Evolutionary conservation across 108 stramenopile species (phyloP), one percentile per base, ranked within the genome.

Genomic region (Poteriospumella lacustris): DNA sequence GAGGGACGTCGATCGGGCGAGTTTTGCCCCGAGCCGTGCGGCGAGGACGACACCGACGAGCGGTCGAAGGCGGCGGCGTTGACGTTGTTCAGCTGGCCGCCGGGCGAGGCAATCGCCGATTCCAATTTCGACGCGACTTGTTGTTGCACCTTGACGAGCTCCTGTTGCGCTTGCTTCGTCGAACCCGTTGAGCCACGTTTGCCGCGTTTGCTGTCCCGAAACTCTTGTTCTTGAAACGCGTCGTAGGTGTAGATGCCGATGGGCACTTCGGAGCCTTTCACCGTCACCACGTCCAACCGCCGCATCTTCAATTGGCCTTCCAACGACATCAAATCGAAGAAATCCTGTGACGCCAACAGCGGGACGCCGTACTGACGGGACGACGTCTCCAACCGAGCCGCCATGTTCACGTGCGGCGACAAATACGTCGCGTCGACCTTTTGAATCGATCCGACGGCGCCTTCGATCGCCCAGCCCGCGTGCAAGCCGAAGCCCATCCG

Each of bases 401-500:
- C 92, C 92, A 94, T 92, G 77, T 96, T 96, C 29, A 96, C 95
- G 83, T 93, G 92, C 19, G 95, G 95, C 24, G 92, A 93, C 1
- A 96, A 84, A 77, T 96, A 96, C n/a, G 95, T 96, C 40, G 95
- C 95, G 83, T 96, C 95, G 72, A 95, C 92, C 80, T 95, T 91
- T 39, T 95, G 84, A 47, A 85, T 80, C 44, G 88, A 89, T 0
- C 94, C 94, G 26, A 95, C 94, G 1, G 94, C 94, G 44, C 94
- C 94, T 75, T 95, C 94, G 0, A 93, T 91, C 44, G 90, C 90
- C 90, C 90, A 91, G 34, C 90, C 90, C 31, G 79, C 83, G 67
- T 91, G 90, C 60, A 91, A 77, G 2, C 90, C 90, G 42, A 89
- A 86, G 1, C 90, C 88, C 77, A 90, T 81, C 59, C 81, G 84